Base-by-base conservation (phyloP, 2,329 filamentous ascomycete genomes). In the Curvularia lunata region DNA sequence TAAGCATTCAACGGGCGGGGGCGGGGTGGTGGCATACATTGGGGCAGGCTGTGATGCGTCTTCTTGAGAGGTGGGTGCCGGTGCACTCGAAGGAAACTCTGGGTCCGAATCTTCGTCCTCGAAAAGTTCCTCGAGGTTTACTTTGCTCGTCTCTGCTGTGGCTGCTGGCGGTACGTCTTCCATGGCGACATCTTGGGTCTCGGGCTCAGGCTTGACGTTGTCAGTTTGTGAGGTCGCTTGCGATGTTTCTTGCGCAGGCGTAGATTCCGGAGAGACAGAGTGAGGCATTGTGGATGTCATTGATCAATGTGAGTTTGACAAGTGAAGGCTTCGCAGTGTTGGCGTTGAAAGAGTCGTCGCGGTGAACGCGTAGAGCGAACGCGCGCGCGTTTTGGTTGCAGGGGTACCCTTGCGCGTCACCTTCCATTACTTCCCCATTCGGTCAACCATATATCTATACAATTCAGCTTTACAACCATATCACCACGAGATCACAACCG, bases 111-210 rank as follows among this genome's bases (percentile, higher is more conserved):
- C 84, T 37, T 84, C 84, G 57, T 82, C 82, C 62, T 85, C 80
- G 66, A 89, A 88, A 51, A 88, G 78, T 52, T 86, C 84, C 61
- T 88, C 85, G 18, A 89, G 64, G 67, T 76, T 68, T 61, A 77
- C 67, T 73, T 76, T 69, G 48, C 63, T 41, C 43, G 66, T 66
- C n/a, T 77, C 73, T 37, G 57, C 64, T 34, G 68, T 67, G 53
- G 63, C 62, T 53, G 65, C 68, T 52, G 60, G 67, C 16, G 67
- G 61, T 54, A 68, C 67, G 56, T 74, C 71, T 40, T 70, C 65
- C 68, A 75, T 74, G 48, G 69, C 54, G 48, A 70, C 59, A 64
- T 76, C 72, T 58, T 70, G 66, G 27, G 68, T 61, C 42, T 64
- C 63, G 56, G 67, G 58, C 40, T 72, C 72, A 16, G 67, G 30